Percentiles rank a stretch among this genome's conserved stretches.
phyloP scores from a whole-genome alignment of 495 filamentous ascomycete genomes.

The Penicillium salamii region DNA sequence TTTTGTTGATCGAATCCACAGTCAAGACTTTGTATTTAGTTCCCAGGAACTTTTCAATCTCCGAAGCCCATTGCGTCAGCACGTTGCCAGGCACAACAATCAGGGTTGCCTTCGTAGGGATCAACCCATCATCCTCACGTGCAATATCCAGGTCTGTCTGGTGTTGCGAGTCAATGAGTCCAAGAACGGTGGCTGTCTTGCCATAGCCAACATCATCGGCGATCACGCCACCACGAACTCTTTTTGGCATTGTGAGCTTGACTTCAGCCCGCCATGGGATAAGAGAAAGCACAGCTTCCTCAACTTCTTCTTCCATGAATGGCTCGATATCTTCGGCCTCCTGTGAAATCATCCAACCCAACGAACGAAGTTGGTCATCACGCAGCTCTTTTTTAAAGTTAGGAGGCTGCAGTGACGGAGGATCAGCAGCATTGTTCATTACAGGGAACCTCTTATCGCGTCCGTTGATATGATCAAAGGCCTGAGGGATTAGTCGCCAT shows the following conservation, averaged over 20 bases:
- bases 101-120: constrained; percentile 62
- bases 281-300: constrained; percentile 58
- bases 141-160: constrained; percentile 9
- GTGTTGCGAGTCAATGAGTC: constrained; percentile 54
- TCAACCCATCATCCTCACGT: constrained; percentile 24
- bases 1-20: constrained; percentile 34
- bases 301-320: constrained; percentile 65
- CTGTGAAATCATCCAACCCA: constrained; percentile 65
- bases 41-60: constrained; percentile 59
- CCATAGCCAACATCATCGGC: constrained; percentile 80
- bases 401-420: constrained; percentile 33
- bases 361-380: constrained; percentile 56
- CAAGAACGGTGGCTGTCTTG: constrained; percentile 74
- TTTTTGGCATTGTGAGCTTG: constrained; percentile 35
- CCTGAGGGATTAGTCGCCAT: constrained; percentile 54
- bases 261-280: constrained; percentile 64
- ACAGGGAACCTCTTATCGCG: constrained; percentile 37
- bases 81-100: constrained; percentile 65
- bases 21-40: constrained; percentile 37
- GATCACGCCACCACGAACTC: constrained; percentile 64
- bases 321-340: constrained; percentile 45
- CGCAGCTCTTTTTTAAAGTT: constrained; percentile 37
- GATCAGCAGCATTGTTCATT: constrained; percentile 43
- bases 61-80: constrained; percentile 62
- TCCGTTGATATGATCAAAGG: constrained; percentile 30